A percentile compares a stretch with the other conserved stretches of the same genome.
Conservation (phyloP, 1,284 basidiomycete genomes). For the Pascua sp. region DNA sequence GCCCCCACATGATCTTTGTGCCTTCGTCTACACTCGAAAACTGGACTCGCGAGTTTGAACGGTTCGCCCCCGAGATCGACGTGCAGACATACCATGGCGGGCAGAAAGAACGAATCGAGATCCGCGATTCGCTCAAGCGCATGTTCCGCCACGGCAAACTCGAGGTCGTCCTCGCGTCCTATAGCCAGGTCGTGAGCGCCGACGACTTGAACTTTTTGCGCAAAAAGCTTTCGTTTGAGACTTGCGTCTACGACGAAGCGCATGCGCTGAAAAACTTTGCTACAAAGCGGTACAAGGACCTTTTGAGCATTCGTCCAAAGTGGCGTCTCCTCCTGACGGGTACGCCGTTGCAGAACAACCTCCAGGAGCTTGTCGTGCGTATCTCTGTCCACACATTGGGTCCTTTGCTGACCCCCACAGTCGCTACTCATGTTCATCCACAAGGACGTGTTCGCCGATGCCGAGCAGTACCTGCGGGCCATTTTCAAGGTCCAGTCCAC, state of each 20-base stretch:
- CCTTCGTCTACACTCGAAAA: constrained; percentile 97
- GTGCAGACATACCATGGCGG: constrained; percentile 90
- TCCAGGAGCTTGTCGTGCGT: constrained; percentile 76
- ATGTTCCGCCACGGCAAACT: constrained; percentile 66
- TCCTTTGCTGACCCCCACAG: no score
- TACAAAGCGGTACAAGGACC: constrained; percentile 86
- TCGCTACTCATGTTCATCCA: constrained; percentile 98
- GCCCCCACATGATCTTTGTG: constrained; percentile 91
- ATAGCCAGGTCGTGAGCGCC: constrained; percentile 83
- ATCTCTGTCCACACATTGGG: no score
- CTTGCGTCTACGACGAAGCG: constrained; percentile 90
- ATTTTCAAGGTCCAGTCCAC: constrained; percentile 92
- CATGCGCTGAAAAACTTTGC: constrained; percentile 96
- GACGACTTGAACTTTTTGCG: constrained; percentile 86
- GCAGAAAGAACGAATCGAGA: constrained; percentile 76
- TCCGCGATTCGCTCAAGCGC: constrained; percentile 63
- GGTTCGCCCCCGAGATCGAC: constrained; percentile 79
- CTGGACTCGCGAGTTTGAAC: constrained; percentile 93
- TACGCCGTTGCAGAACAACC: constrained; percentile 77
- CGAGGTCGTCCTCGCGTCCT: constrained; percentile 94
- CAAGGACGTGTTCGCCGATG: constrained; percentile 78
- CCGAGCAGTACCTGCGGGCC: constrained; percentile 71
- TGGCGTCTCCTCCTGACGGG: constrained; percentile 94
- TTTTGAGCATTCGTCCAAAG: constrained; percentile 76
- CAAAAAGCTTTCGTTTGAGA: constrained; percentile 86